These are phyloP conservation scores for Ophiostoma himal-ulmi DNA, from an alignment of 2,329 filamentous ascomycete genomes.

Conservation along the genomic window DNA sequence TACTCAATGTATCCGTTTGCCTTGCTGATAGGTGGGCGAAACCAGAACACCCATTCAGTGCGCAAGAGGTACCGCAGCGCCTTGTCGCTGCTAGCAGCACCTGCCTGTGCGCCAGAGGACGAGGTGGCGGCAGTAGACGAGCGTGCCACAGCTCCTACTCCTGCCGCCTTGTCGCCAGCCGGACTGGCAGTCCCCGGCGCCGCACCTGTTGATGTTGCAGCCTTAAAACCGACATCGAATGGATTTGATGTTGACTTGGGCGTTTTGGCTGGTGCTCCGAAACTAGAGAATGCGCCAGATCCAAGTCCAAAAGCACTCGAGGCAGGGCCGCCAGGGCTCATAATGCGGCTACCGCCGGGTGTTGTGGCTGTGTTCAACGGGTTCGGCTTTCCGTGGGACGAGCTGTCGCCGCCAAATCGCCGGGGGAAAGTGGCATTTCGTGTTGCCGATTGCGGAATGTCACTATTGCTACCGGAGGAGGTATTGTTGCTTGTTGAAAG, in stretches of 20 bases:
- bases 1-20: conserved; percentile 84
- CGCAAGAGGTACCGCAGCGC: conserved; percentile 57
- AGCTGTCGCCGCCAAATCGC: conserved; percentile 66
- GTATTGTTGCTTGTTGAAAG: conserved; percentile 55
- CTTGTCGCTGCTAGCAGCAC: conserved; percentile 30
- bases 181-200: conserved; percentile 31
- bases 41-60: conserved; percentile 95
- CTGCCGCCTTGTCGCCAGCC: conserved; percentile 58
- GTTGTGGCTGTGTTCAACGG: conserved; percentile 67
- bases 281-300: conserved; percentile 94
- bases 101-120: conserved; percentile 25
- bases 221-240: conserved; percentile 63
- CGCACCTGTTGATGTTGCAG: conserved; percentile 38
- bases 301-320: conserved; percentile 90
- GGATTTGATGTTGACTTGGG: conserved; percentile 77
- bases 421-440: conserved; percentile 62
- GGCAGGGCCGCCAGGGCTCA: conserved; percentile 69
- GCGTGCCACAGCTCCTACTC: conserved; percentile 45
- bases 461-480: conserved; percentile 19
- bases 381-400: conserved; percentile 73
- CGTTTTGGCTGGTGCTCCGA: conserved; percentile 76
- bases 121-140: conserved; percentile 28
- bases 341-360: conserved; percentile 56
- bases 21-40: conserved; percentile 91
- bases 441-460: conserved; percentile 42